phyloP scores from a whole-genome alignment of 2,329 filamentous ascomycete genomes.

The Chaetomium olivaceum region DNA sequence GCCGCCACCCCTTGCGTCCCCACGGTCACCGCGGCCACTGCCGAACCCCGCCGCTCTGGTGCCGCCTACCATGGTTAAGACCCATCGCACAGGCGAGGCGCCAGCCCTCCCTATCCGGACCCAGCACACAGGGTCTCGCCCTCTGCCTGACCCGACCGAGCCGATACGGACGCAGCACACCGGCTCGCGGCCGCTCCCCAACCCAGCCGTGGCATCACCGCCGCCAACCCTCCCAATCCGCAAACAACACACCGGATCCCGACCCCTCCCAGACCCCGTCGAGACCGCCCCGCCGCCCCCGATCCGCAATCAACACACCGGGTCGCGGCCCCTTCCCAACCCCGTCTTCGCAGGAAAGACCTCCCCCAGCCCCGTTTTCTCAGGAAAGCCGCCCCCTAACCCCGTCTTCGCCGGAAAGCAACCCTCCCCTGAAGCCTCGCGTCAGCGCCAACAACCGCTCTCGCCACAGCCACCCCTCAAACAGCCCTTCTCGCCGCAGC shows the following conservation, averaged over 20 bases:
- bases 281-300: constrained; percentile 7
- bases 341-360: constrained; percentile 37
- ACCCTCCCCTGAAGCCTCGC: constrained; percentile 15
- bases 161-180: constrained; percentile 35
- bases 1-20: constrained; percentile 35
- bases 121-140: constrained; percentile 36
- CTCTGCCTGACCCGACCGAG: constrained; percentile 27
- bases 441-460: constrained; percentile 11
- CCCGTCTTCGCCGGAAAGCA: constrained; percentile 31
- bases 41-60: constrained; percentile 42
- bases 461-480: constrained; percentile 38
- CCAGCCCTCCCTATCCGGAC: constrained; percentile 31
- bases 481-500: constrained; percentile 52
- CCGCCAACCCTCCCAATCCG: constrained; percentile 23
- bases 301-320: constrained; percentile 29
- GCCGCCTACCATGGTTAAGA: constrained; percentile 35
- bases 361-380: constrained; percentile 42
- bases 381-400: constrained; percentile 43
- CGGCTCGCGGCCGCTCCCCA: constrained; percentile 42
- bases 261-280: background rate
- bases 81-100: constrained; percentile 36
- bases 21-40: constrained; percentile 45
- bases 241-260: constrained; percentile 13
- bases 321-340: constrained; percentile 44
- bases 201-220: constrained; percentile 37